A percentile compares a stretch with the other conserved stretches of the same genome.
Evolutionary conservation across 441 rosid species (phyloP).

Genomic region (Macaranga tanarius): DNA sequence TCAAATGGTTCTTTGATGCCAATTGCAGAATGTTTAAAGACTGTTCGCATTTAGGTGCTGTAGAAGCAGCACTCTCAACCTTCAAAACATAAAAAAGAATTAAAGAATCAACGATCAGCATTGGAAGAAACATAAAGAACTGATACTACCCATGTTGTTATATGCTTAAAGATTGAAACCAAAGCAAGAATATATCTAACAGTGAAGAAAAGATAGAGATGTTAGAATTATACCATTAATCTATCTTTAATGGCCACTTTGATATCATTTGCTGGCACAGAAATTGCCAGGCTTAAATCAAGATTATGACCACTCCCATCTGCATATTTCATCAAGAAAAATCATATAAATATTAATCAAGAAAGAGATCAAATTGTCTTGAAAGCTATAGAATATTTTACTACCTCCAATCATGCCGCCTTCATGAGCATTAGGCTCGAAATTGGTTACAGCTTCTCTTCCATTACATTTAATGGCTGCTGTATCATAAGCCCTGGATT

Average conservation of each 20-base stretch:
- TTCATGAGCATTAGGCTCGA: constrained; percentile 54
- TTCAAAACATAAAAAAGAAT: constrained; percentile 12
- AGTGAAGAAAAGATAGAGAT: not conserved
- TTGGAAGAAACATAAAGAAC: constrained; percentile 10
- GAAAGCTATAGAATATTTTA: not conserved
- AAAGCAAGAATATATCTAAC: constrained; percentile 2
- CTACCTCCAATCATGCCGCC: constrained; percentile 49
- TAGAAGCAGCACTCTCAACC: constrained; percentile 31
- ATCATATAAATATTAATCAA: constrained; percentile 10
- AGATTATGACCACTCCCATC: constrained; percentile 46
- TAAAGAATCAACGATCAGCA: not conserved
- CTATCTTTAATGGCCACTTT: constrained; percentile 26
- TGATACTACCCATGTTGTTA: not conserved
- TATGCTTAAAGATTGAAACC: not conserved
- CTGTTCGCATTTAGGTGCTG: constrained; percentile 7
- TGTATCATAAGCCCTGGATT: constrained; percentile 76
- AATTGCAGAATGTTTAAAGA: constrained; percentile 6
- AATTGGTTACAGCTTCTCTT: constrained; percentile 72
- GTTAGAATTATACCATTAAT: constrained; percentile 33
- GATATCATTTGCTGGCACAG: constrained; percentile 44
- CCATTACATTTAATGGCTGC: constrained; percentile 73
- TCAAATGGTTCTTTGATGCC: constrained; percentile 37
- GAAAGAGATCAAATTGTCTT: too few species aligned
- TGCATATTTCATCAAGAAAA: constrained; percentile 27
- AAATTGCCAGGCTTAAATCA: constrained; percentile 75